Evolutionary conservation across 139 green algal species (phyloP).

Genomic region (Micromonas commoda): DNA sequence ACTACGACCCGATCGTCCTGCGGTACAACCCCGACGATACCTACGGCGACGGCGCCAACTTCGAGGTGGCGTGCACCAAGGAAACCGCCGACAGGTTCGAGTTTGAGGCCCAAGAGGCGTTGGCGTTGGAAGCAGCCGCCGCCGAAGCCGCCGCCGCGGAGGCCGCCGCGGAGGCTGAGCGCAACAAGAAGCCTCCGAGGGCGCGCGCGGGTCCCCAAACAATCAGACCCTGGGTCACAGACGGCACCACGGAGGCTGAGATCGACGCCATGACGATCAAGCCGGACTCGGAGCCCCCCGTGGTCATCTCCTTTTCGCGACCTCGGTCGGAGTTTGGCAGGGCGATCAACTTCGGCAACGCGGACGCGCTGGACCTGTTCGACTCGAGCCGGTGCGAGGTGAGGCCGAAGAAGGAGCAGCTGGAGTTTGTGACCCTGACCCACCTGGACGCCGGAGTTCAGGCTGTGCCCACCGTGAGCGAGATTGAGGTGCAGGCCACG

Average conservation of each 20-base stretch:
- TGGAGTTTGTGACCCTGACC: slow-evolving; percentile 42
- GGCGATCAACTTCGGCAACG: slow-evolving; percentile 49
- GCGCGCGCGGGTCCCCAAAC: too few relatives aligned
- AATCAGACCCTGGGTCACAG: slow-evolving; percentile 34
- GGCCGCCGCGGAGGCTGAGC: background rate
- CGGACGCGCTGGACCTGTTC: slow-evolving; percentile 67
- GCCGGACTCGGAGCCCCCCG: slow-evolving; percentile 27
- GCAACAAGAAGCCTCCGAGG: background rate
- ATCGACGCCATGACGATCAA: slow-evolving; percentile 47
- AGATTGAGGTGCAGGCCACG: slow-evolving; percentile 52
- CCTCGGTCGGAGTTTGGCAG: slow-evolving; percentile 50
- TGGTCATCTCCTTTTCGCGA: slow-evolving; percentile 44
- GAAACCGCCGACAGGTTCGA: slow-evolving; percentile 33
- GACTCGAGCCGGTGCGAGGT: slow-evolving; percentile 62
- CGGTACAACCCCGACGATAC: slow-evolving; percentile 63
- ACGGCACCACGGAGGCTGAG: slow-evolving; percentile 47
- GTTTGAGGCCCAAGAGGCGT: background rate
- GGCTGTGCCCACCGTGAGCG: slow-evolving; percentile 32
- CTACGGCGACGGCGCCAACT: slow-evolving; percentile 79
- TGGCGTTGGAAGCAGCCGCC: background rate
- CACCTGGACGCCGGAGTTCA: slow-evolving; percentile 45
- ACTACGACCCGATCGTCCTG: slow-evolving; percentile 57
- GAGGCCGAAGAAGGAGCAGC: slow-evolving; percentile 63
- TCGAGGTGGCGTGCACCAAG: slow-evolving; percentile 42
- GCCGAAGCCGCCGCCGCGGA: slow-evolving; percentile 6